These are phyloP conservation scores for Nepenthes alata DNA, from an alignment of 179 eudicot species.

Conservation along the genomic window DNA sequence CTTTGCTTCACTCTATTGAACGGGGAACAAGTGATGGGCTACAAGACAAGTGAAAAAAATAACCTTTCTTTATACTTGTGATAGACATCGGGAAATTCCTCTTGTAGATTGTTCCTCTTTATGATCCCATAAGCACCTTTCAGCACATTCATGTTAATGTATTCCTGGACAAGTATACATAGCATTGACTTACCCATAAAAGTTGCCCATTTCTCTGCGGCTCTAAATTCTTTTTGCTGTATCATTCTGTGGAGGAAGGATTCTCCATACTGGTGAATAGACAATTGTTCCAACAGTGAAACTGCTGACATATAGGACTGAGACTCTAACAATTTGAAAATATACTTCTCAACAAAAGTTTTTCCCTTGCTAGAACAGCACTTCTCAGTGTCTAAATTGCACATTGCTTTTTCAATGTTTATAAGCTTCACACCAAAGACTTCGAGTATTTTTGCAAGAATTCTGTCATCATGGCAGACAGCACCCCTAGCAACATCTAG, in stretches of 20 bases:
- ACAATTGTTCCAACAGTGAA: constrained; percentile 59
- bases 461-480: constrained; percentile 39
- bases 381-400: constrained; percentile 19
- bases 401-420: constrained; percentile 45
- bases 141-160: constrained; percentile 45
- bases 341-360: constrained; percentile 47
- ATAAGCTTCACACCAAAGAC: constrained; percentile 43
- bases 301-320: constrained; percentile 73
- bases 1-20: constrained; percentile 5
- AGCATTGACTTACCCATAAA: constrained; percentile 69
- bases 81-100: constrained; percentile 73
- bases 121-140: constrained; percentile 59
- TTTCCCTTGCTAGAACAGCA: constrained; percentile 25
- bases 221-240: constrained; percentile 52
- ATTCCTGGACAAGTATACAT: constrained; percentile 58
- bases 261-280: constrained; percentile 51
- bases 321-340: constrained; percentile 45
- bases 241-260: constrained; percentile 50
- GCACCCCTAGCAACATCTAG: constrained; percentile 36
- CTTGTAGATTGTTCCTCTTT: constrained; percentile 60
- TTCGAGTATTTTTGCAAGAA: constrained; percentile 58
- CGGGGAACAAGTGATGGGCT: background rate
- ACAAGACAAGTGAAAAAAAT: constrained; percentile 3
- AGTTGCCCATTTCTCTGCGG: constrained; percentile 95
- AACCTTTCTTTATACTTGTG: constrained; percentile 87